Percentiles rank a stretch among this genome's conserved stretches.
Evolutionary conservation across 2,329 filamentous ascomycete genomes (phyloP).

Genomic region (Diaporthe sp.): DNA sequence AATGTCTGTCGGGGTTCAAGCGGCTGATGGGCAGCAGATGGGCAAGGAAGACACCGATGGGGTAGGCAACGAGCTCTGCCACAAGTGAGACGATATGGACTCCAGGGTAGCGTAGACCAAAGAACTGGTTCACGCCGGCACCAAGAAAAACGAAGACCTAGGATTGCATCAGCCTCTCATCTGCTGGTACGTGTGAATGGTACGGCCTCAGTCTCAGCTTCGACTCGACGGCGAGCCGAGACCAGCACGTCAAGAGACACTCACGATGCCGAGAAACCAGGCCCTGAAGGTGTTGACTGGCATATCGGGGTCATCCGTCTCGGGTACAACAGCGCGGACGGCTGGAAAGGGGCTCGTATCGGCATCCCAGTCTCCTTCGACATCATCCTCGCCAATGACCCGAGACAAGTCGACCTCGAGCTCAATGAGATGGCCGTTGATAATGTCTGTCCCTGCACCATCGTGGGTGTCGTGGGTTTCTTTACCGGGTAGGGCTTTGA

Average conservation of each 20-base stretch:
- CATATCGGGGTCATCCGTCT: conserved; percentile 49
- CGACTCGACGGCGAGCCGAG: background rate
- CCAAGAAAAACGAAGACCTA: conserved; percentile 59
- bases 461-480: conserved; percentile 4
- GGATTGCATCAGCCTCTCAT: background rate
- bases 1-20: conserved; percentile 56
- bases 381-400: conserved; percentile 45
- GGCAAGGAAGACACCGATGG: conserved; percentile 55
- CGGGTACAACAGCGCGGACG: conserved; percentile 49
- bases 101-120: conserved; percentile 59
- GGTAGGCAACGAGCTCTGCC: conserved; percentile 58
- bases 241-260: conserved; percentile 17
- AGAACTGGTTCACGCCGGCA: conserved; percentile 61
- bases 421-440: conserved; percentile 47
- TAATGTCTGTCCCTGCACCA: conserved; percentile 24
- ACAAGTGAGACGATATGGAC: conserved; percentile 60
- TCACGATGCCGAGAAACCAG: conserved; percentile 58
- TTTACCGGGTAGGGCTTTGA: conserved; percentile 16
- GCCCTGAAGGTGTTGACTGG: conserved; percentile 59
- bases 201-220: background rate
- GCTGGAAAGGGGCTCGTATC: conserved; percentile 48
- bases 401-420: conserved; percentile 49
- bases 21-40: conserved; percentile 53
- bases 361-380: conserved; percentile 49
- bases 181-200: background rate